Percentiles rank a stretch among this genome's conserved stretches.
Conservation (phyloP, 495 filamentous ascomycete species). For the Hypoxylon crocopeplum region DNA sequence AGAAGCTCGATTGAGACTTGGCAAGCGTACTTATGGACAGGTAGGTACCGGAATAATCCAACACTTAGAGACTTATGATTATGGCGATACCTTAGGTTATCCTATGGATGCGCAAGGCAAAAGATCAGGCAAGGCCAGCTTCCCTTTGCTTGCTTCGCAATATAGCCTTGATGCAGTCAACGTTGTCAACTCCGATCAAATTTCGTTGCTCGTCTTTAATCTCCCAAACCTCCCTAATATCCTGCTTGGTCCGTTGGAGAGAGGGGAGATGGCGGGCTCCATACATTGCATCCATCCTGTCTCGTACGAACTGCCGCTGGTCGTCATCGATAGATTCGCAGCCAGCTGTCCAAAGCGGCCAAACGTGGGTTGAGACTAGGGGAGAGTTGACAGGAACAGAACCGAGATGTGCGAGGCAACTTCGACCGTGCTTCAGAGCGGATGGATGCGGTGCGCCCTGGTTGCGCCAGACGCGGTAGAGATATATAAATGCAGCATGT, state of each 20-base stretch:
- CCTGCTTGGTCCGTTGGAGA: conserved; percentile 33
- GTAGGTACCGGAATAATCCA: no score
- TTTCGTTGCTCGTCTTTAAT: conserved; percentile 38
- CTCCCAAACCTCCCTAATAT: conserved; percentile 39
- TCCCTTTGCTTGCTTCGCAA: conserved; percentile 32
- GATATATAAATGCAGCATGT: conserved; percentile 41
- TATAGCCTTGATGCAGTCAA: conserved; percentile 40
- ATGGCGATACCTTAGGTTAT: no score
- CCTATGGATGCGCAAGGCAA: background rate
- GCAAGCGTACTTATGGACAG: no score
- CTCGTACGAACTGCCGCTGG: conserved; percentile 35
- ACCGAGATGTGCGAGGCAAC: conserved; percentile 31
- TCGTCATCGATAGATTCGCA: conserved; percentile 38
- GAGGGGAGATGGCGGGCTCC: conserved; percentile 38
- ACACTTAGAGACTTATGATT: no score
- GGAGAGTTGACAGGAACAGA: conserved; percentile 33
- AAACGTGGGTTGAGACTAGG: conserved; percentile 39
- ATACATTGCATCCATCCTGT: conserved; percentile 37
- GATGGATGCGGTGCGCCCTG: conserved; percentile 32
- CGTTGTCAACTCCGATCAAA: conserved; percentile 35
- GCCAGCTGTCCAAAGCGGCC: conserved; percentile 42
- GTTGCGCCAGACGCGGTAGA: conserved; percentile 40
- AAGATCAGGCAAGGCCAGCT: conserved; percentile 31
- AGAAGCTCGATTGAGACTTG: no score
- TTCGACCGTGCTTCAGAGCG: conserved; percentile 27